phyloP scores from a whole-genome alignment of 495 filamentous ascomycete species.

The Podospora bellae-mahoneyi region DNA sequence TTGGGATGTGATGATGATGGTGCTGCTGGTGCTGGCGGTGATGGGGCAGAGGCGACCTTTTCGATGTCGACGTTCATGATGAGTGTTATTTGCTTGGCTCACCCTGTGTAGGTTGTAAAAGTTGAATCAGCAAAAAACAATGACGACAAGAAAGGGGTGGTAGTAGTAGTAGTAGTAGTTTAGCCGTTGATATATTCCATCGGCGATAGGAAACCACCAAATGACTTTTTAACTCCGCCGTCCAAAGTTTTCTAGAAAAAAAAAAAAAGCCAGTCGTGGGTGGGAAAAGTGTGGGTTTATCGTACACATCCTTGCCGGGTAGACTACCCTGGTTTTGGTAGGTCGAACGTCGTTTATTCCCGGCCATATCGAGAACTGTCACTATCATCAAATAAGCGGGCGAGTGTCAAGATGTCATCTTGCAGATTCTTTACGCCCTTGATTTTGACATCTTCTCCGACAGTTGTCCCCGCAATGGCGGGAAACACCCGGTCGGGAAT shows the following conservation, averaged over 20 bases:
- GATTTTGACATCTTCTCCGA: neutral
- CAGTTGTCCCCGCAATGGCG: neutral
- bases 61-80: neutral
- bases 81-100: neutral
- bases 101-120: neutral
- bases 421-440: neutral
- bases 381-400: neutral
- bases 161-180: neutral
- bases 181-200: neutral
- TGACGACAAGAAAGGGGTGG: neutral
- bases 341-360: neutral
- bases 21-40: neutral
- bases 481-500: neutral
- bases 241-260: neutral
- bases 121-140: neutral
- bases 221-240: neutral
- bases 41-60: neutral
- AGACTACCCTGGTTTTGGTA: neutral
- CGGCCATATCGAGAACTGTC: neutral
- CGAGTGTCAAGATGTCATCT: neutral
- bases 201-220: neutral
- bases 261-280: neutral
- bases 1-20: neutral
- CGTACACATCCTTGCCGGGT: neutral
- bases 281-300: neutral